A percentile compares a stretch with the other conserved stretches of the same genome.
These are phyloP conservation scores for Asparagopsis taxiformis DNA, from an alignment of 31 red algal genomes.

Conservation along the genomic window DNA sequence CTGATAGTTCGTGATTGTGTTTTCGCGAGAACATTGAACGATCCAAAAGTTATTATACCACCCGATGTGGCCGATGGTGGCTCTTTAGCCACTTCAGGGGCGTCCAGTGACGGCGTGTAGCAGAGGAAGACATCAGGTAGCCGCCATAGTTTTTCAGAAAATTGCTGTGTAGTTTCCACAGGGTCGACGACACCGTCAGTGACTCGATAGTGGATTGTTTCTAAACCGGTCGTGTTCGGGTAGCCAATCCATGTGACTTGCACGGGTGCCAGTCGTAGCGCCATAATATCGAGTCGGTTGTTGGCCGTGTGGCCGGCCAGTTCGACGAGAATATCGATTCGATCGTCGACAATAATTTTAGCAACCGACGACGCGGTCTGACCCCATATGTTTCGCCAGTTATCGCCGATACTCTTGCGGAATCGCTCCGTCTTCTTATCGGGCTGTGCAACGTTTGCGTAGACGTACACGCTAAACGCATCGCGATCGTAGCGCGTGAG, in stretches of 20 bases:
- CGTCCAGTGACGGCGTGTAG: constrained; percentile 80
- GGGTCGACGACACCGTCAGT: constrained; percentile 80
- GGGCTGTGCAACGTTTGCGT: constrained; percentile 77
- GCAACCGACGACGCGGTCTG: constrained; percentile 40
- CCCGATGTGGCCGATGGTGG: constrained; percentile 49
- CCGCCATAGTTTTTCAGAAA: constrained; percentile 81
- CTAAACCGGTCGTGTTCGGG: constrained; percentile 83
- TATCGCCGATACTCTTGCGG: constrained; percentile 18
- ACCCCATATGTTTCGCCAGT: constrained; percentile 78
- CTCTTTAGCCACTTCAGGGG: constrained; percentile 44
- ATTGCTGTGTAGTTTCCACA: constrained; percentile 67
- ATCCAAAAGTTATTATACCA: constrained; percentile 78
- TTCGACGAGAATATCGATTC: constrained; percentile 84
- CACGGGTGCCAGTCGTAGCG: constrained; percentile 68
- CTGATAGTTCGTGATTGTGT: constrained; percentile 68
- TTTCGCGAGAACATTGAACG: constrained; percentile 89
- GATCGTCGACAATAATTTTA: constrained; percentile 64
- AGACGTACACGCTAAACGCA: constrained; percentile 71
- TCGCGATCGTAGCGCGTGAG: constrained; percentile 51
- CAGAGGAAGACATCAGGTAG: constrained; percentile 82
- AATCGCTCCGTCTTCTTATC: constrained; percentile 80
- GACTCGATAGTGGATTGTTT: constrained; percentile 71
- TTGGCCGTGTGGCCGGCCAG: constrained; percentile 78
- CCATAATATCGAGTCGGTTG: constrained; percentile 92
- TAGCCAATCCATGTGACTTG: constrained; percentile 93